Base-by-base conservation (phyloP, 1,284 basidiomycete species). In the Quambalaria eucalypti region DNA sequence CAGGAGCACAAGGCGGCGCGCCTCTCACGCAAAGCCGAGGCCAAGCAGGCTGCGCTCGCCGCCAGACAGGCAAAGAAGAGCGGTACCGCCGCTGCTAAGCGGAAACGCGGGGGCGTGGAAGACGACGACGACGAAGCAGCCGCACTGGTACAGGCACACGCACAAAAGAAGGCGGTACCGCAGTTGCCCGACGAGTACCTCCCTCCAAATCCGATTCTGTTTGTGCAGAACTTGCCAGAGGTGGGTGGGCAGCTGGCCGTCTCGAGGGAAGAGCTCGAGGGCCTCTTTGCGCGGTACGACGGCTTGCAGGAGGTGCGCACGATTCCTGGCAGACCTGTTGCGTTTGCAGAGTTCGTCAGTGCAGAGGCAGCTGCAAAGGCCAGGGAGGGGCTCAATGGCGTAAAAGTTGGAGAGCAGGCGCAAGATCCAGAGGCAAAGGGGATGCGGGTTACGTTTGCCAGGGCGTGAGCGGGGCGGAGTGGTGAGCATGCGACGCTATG, bases 121-220 rank as follows among this genome's bases (percentile, higher is more conserved):
- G 65, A 65, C 50, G 57, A 58, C 31, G 56, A 59, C 8, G 60
- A 56, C 28, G 57, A 52, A 33, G 52, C 56, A 6, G 46, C 39
- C 19, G 36, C 21, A 23, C 39, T 25, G 10, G 42, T 25, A 12
- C n/a, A 26, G n/a, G 21, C 42, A 14, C n/a, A 19, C 4, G 42
- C 29, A 21, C 46, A 39, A 33, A 44, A 48, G 61, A 28, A 48
- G 26, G 56, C 33, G 29, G 23, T 26, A 2, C 49, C 40, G 28
- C 42, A 67, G 50, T 86, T 97, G 88, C 92, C 95, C 29, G 93
- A 99, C 86, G 93, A 98, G 77, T 98, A 98, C 78, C 83, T 98
- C 7, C 95, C 95, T 3, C 93, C 93, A 29, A 98, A 99, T 86
- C 91, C 91, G 77, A 93, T 97, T 78, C 83, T 99, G 54, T 99